Conservation (phyloP, 169 alveolate genomes). For the Plasmodium cynomolgi region DNA sequence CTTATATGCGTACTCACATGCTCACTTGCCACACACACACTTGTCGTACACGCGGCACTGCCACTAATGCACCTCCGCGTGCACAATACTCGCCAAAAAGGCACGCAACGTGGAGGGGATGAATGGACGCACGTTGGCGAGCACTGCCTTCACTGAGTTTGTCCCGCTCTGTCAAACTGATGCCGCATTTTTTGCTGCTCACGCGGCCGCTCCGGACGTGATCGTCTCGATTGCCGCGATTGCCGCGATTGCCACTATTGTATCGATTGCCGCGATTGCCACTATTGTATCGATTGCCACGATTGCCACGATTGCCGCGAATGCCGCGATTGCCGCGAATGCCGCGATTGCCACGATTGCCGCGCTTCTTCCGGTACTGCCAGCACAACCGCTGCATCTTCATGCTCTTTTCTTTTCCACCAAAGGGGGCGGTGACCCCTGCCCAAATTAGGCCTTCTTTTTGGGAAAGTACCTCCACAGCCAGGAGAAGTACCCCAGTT, state of each 20-base stretch:
- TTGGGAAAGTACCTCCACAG: constrained; percentile 60
- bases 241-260: too few relatives aligned
- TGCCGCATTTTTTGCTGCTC: neutral
- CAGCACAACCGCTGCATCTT: neutral
- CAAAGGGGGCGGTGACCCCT: neutral
- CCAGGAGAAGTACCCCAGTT: constrained; percentile 45
- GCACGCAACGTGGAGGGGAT: neutral
- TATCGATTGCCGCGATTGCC: too few relatives aligned
- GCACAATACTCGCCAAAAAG: neutral
- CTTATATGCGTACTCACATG: neutral
- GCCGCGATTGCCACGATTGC: too few relatives aligned
- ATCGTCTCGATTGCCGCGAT: neutral
- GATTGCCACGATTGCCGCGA: too few relatives aligned
- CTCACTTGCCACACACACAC: neutral
- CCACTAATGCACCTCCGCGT: neutral
- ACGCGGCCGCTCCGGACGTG: neutral
- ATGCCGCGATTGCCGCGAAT: neutral
- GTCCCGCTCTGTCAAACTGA: neutral
- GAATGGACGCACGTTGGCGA: neutral
- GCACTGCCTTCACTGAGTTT: neutral
- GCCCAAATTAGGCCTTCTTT: constrained; percentile 10
- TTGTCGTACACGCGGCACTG: neutral
- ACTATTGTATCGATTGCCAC: too few relatives aligned
- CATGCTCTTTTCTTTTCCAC: neutral
- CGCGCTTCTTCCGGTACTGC: neutral